Conservation (phyloP, 768 basidiomycete genomes). For the Phylloporus arenicola region DNA sequence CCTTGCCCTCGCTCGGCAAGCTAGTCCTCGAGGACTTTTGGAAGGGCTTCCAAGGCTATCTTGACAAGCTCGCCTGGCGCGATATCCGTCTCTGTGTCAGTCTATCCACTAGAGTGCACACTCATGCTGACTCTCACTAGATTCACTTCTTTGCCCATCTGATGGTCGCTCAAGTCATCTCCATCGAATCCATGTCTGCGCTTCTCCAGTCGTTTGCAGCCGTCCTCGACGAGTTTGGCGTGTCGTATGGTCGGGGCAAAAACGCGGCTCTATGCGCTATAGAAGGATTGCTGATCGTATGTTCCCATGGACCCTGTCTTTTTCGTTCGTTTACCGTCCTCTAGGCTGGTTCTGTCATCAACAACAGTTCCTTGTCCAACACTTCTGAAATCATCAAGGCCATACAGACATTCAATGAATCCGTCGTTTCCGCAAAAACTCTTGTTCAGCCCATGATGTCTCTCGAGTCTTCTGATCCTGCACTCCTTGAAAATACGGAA, state of each 20-base stretch:
- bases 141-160: constrained; percentile 92
- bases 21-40: constrained; percentile 83
- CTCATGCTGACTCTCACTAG: constrained; percentile 36
- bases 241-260: constrained; percentile 80
- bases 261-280: constrained; percentile 75
- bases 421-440: constrained; percentile 50
- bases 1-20: constrained; percentile 48
- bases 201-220: constrained; percentile 80
- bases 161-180: constrained; percentile 68
- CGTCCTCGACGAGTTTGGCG: constrained; percentile 86
- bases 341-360: constrained; percentile 66
- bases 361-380: constrained; percentile 52
- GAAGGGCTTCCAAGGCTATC: constrained; percentile 83
- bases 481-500: constrained; percentile 46
- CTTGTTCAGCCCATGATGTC: constrained; percentile 59
- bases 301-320: constrained; percentile 10
- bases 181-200: constrained; percentile 70
- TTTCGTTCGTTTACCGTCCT: not conserved
- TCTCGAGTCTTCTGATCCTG: constrained; percentile 39
- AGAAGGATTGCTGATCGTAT: constrained; percentile 72
- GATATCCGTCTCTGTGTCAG: constrained; percentile 84
- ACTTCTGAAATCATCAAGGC: constrained; percentile 64
- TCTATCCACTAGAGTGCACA: not conserved
- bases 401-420: constrained; percentile 67
- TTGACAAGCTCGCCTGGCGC: constrained; percentile 89